Conservation (phyloP, 306 rosid species). For the Cucurbita argyrosperma region DNA sequence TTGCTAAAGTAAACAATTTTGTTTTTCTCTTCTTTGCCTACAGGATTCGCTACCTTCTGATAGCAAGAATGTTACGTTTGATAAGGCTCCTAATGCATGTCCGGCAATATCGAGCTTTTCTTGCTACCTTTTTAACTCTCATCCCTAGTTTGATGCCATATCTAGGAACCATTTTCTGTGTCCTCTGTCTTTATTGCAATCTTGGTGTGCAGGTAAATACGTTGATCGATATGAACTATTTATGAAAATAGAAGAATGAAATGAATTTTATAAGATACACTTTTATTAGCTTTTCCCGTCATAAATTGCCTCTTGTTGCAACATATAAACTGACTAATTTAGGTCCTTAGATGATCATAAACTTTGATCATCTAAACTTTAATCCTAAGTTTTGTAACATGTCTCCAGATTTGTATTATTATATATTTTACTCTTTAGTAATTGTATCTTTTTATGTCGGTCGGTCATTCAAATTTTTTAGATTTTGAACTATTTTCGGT, state of each 20-base stretch:
- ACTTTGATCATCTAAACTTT: neutral
- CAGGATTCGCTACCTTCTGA: constrained; percentile 98
- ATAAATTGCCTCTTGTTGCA: neutral
- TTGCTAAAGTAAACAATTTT: neutral
- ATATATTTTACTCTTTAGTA: neutral
- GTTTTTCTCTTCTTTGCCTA: constrained; percentile 7
- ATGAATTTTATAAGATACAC: neutral
- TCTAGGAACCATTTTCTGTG: constrained; percentile 80
- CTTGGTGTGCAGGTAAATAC: constrained; percentile 79
- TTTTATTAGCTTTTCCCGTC: neutral
- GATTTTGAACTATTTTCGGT: neutral
- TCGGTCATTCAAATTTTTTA: neutral
- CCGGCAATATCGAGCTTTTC: constrained; percentile 64
- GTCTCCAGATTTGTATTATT: neutral
- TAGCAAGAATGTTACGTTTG: constrained; percentile 84
- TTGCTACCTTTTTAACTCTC: constrained; percentile 83
- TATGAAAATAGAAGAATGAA: neutral
- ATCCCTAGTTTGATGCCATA: constrained; percentile 98
- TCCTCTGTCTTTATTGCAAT: constrained; percentile 67
- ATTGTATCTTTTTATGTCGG: neutral
- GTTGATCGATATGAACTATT: neutral
- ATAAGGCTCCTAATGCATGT: constrained; percentile 84
- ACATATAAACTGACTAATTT: neutral
- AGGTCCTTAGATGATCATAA: neutral
- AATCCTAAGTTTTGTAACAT: neutral